Conservation (phyloP, 352 stramenopile species). For the Phytophthora ohioensis region DNA sequence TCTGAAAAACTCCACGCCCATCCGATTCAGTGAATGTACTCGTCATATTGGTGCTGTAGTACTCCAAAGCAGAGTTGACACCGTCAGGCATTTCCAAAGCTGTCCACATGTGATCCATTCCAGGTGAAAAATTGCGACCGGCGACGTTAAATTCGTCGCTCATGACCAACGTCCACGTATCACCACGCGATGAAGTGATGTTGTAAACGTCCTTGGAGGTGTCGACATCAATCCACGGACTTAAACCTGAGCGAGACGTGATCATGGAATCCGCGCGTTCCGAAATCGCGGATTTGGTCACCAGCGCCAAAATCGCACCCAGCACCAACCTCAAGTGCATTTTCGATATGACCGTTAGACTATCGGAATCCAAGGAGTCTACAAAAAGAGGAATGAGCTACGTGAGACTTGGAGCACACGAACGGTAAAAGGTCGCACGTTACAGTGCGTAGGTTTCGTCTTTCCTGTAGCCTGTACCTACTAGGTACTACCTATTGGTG, state of each 20-base stretch:
- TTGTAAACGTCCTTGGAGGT: slow-evolving; percentile 39
- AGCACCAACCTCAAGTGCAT: slow-evolving; percentile 23
- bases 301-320: slow-evolving; percentile 4
- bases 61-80: slow-evolving; percentile 82
- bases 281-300: neutral
- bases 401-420: slow-evolving; percentile 6
- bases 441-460: slow-evolving; percentile 18
- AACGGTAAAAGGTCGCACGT: slow-evolving; percentile 31
- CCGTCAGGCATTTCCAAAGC: slow-evolving; percentile 53
- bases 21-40: slow-evolving; percentile 47
- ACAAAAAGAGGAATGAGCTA: slow-evolving; percentile 20
- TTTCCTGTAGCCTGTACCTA: slow-evolving; percentile 9
- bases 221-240: slow-evolving; percentile 52
- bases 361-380: neutral
- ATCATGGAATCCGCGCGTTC: slow-evolving; percentile 40
- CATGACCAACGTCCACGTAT: slow-evolving; percentile 71
- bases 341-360: slow-evolving; percentile 10
- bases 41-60: slow-evolving; percentile 90
- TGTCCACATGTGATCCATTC: slow-evolving; percentile 86
- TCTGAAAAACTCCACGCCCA: slow-evolving; percentile 44
- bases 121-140: slow-evolving; percentile 57
- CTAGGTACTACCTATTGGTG: neutral
- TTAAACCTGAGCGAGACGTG: slow-evolving; percentile 42
- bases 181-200: slow-evolving; percentile 55
- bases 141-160: slow-evolving; percentile 79